These are phyloP conservation scores for Coccinonectria pachysandricola DNA, from an alignment of 2,329 filamentous ascomycete species.

Conservation along the genomic window DNA sequence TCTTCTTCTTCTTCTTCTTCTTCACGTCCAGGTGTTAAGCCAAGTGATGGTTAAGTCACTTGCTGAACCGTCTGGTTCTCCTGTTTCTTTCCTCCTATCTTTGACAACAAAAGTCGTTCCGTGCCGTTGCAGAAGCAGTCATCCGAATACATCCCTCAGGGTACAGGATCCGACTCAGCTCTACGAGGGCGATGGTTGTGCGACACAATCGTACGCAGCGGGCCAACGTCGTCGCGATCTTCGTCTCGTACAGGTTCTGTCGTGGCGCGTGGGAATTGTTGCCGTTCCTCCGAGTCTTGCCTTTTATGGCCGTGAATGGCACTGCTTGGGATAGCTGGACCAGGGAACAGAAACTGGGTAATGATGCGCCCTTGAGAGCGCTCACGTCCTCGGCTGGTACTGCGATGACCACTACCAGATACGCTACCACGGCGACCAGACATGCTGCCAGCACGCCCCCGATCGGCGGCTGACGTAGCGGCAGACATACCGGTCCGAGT, in stretches of 20 bases:
- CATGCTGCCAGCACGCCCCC: slow-evolving; percentile 1
- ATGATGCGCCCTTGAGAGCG: slow-evolving; percentile 33
- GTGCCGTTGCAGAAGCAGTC: too few species aligned
- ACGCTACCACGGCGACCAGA: slow-evolving; percentile 16
- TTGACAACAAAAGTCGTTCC: too few species aligned
- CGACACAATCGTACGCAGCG: slow-evolving; percentile 16
- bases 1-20: too few species aligned
- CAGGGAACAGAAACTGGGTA: slow-evolving; percentile 37
- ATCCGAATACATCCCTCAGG: too few species aligned
- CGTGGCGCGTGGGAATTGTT: slow-evolving; percentile 13
- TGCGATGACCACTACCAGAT: slow-evolving; percentile 24
- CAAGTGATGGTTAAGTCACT: too few species aligned
- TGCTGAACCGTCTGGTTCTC: too few species aligned
- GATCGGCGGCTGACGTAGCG: slow-evolving; percentile 20
- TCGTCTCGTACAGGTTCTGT: slow-evolving; percentile 19
- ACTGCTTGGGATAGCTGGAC: slow-evolving; percentile 29
- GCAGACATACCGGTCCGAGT: slow-evolving; percentile 27
- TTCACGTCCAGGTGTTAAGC: too few species aligned
- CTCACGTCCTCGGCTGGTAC: slow-evolving; percentile 27
- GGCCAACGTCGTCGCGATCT: slow-evolving; percentile 18
- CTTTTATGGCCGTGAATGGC: slow-evolving; percentile 18
- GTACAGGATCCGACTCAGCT: too few species aligned
- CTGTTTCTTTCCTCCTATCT: too few species aligned
- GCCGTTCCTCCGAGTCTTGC: slow-evolving; percentile 17
- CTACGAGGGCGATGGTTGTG: slow-evolving; percentile 16